These are phyloP conservation scores for Pythium oligandrum DNA, from an alignment of 352 stramenopile species.

Conservation along the genomic window DNA sequence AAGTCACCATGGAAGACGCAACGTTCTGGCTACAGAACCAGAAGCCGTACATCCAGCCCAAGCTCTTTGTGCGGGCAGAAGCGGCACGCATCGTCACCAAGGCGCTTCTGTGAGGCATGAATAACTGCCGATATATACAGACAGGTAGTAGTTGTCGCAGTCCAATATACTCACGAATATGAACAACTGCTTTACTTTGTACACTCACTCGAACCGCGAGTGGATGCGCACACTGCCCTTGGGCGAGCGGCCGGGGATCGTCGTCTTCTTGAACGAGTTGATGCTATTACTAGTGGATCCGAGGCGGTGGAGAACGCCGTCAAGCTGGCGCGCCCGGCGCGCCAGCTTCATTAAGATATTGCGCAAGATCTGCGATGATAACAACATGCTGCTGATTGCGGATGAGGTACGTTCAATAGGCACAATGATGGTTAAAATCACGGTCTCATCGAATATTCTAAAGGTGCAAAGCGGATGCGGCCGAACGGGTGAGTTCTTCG, in stretches of 20 bases:
- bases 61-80: slow-evolving; percentile 80
- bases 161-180: no score
- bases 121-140: no score
- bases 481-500: slow-evolving; percentile 85
- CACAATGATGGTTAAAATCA: no score
- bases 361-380: slow-evolving; percentile 86
- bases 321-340: slow-evolving; percentile 89
- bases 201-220: slow-evolving; percentile 56
- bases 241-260: slow-evolving; percentile 22
- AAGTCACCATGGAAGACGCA: slow-evolving; percentile 80
- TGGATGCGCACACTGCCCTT: slow-evolving; percentile 50
- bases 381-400: slow-evolving; percentile 91
- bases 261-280: slow-evolving; percentile 67
- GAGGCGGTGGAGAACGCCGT: slow-evolving; percentile 92
- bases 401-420: slow-evolving; percentile 88
- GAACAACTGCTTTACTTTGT: no score
- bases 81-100: slow-evolving; percentile 83
- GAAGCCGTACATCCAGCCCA: slow-evolving; percentile 76
- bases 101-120: slow-evolving; percentile 44
- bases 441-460: no score
- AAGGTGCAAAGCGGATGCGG: slow-evolving; percentile 89
- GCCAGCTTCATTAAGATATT: slow-evolving; percentile 91
- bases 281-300: slow-evolving; percentile 83
- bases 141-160: no score
- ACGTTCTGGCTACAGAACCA: slow-evolving; percentile 79